Evolutionary conservation across 2,329 filamentous ascomycete genomes (phyloP).

Genomic region (Aspergillus transmontanensis): DNA sequence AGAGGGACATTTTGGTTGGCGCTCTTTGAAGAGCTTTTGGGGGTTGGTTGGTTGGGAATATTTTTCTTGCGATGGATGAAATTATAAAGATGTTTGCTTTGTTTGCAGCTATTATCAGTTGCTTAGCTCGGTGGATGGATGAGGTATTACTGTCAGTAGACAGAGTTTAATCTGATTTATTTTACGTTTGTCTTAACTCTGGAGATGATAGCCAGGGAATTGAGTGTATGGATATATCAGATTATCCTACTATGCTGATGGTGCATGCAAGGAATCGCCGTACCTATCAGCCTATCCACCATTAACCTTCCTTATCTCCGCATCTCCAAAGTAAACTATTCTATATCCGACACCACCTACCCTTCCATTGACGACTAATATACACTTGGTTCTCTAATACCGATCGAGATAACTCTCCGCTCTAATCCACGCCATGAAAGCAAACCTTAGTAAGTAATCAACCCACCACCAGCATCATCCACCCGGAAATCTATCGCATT

Average conservation of each 20-base stretch:
- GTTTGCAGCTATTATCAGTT: conserved; percentile 22
- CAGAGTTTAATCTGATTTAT: not conserved
- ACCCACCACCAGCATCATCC: too few relatives aligned
- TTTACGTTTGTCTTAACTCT: not conserved
- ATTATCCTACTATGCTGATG: not conserved
- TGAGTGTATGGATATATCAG: not conserved
- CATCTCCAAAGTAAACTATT: not conserved
- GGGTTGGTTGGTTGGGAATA: not conserved
- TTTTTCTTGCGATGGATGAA: conserved; percentile 6
- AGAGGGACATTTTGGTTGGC: conserved; percentile 74
- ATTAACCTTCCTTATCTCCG: conserved; percentile 6
- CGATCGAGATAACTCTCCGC: too few relatives aligned
- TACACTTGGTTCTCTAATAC: too few relatives aligned
- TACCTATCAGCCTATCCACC: too few relatives aligned
- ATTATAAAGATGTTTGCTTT: conserved; percentile 21
- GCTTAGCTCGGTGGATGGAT: too few relatives aligned
- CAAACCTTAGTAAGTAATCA: too few relatives aligned
- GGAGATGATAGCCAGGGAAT: not conserved
- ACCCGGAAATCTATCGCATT: too few relatives aligned
- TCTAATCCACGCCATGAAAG: too few relatives aligned
- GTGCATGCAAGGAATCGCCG: not conserved
- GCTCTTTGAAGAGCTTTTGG: not conserved
- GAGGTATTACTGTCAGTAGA: too few relatives aligned
- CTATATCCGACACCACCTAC: too few relatives aligned
- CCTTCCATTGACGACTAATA: too few relatives aligned